Conservation (phyloP, 139 green algal species). For the Chloropicon primus region DNA sequence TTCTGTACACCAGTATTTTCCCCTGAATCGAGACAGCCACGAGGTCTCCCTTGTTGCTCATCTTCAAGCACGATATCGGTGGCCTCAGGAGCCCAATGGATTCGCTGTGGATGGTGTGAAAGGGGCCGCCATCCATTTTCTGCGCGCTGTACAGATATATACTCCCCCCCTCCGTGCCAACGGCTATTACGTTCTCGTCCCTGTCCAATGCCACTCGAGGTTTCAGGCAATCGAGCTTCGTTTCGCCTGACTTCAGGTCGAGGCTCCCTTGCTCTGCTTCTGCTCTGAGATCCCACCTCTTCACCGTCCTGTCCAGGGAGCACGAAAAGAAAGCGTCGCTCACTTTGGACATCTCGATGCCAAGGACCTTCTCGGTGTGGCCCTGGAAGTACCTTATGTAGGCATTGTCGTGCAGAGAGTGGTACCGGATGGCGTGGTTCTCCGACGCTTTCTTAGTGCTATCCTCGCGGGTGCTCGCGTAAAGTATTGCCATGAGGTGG, state of each 20-base stretch:
- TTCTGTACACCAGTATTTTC: background rate
- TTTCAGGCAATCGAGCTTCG: background rate
- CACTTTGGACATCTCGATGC: background rate
- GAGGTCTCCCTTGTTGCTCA: background rate
- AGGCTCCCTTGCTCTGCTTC: background rate
- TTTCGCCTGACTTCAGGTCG: background rate
- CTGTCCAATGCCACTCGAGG: background rate
- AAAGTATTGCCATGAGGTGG: constrained; percentile 42
- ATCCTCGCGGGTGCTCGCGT: constrained; percentile 30
- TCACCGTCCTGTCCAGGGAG: background rate
- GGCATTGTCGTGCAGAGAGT: constrained; percentile 61
- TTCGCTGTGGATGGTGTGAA: background rate
- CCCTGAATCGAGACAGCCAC: background rate
- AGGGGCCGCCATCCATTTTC: background rate
- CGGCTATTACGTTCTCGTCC: background rate
- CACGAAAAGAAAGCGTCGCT: background rate
- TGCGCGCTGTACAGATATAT: background rate
- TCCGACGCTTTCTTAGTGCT: constrained; percentile 11
- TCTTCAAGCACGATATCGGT: background rate
- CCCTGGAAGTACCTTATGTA: constrained; percentile 78
- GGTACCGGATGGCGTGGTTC: constrained; percentile 63
- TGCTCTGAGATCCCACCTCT: background rate
- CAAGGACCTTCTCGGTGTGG: constrained; percentile 46
- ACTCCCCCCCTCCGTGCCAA: background rate
- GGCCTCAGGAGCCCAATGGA: background rate